A percentile compares a stretch with the other conserved stretches of the same genome.
Conservation (phyloP, 2,329 filamentous ascomycete genomes). For the Aspergillus vadensis region DNA sequence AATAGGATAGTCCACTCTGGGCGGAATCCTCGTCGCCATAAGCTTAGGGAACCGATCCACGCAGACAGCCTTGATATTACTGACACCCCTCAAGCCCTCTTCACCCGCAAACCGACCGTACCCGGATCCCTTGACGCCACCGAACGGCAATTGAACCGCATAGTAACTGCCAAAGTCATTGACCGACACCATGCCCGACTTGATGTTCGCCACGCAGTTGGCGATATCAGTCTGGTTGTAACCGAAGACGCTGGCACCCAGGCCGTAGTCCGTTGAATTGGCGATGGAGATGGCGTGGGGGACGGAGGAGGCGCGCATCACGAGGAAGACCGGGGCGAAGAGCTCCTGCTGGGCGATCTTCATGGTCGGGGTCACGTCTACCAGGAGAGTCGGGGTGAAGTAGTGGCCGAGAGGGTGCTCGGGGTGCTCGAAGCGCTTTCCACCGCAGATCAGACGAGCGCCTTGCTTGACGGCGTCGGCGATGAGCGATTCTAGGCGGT, state of each 20-base stretch:
- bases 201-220: slow-evolving; percentile 67
- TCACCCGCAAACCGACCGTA: slow-evolving; percentile 92
- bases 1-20: slow-evolving; percentile 79
- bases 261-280: slow-evolving; percentile 81
- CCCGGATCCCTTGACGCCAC: slow-evolving; percentile 82
- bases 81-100: slow-evolving; percentile 81
- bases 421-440: slow-evolving; percentile 70
- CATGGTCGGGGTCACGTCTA: slow-evolving; percentile 86
- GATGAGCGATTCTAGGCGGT: slow-evolving; percentile 74
- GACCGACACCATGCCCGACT: slow-evolving; percentile 86
- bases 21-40: slow-evolving; percentile 75
- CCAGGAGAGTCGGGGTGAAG: slow-evolving; percentile 86
- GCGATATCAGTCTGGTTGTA: slow-evolving; percentile 63
- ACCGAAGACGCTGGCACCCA: slow-evolving; percentile 88
- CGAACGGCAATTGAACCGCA: slow-evolving; percentile 91
- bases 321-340: slow-evolving; percentile 85
- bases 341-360: slow-evolving; percentile 85
- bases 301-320: slow-evolving; percentile 73
- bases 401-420: slow-evolving; percentile 79
- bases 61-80: slow-evolving; percentile 86
- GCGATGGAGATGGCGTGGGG: slow-evolving; percentile 72
- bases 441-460: slow-evolving; percentile 79
- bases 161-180: slow-evolving; percentile 97
- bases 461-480: slow-evolving; percentile 74
- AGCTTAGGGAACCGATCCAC: slow-evolving; percentile 65